Base-by-base conservation (phyloP, 441 rosid genomes). In the Jatropha podagrica region DNA sequence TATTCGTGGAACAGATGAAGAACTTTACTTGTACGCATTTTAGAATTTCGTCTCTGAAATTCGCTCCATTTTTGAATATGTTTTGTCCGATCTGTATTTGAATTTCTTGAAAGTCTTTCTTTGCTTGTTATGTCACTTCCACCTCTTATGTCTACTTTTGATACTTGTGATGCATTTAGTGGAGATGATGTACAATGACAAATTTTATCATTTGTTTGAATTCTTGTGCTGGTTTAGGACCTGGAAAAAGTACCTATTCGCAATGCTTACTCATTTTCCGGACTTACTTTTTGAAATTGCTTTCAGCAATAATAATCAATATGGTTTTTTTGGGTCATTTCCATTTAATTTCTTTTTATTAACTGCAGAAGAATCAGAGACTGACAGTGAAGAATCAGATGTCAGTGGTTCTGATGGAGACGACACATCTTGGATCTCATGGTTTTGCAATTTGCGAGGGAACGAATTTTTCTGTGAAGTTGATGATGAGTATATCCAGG, bases 321-420 rank as follows among this genome's bases (percentile, higher is more conserved):
- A 18, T 55, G 9, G 8, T 18, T 8, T 4, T 6, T 54, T 0
- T 54, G 46, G 52, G 58, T 32, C 69, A 40, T 69, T 82, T 51
- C 79, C 32, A 38, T 9, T 44, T 18, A 5, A 60, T 46, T 67
- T 20, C 8, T 80, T 80, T 82, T 69, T 60, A 59, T 67, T n/a
- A 70, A 69, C 64, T 73, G 74, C 79, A 87, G 94, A 85, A 71
- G 92, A 88, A 81, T 87, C 90, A 10, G 90, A 91, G 63, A 86
- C 88, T 20, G 96, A 89, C 74, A 89, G 90, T 75, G 96, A 89
- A 83, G 92, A 87, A 44, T 91, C 92, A 1, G 92, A 83, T 72
- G 90, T 86, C 63, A 92, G 97, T 83, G 97, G 98, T 73, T 93
- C 98, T 7, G 96, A 93, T 3, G 98, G 93, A 56, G 98, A 90